phyloP scores from a whole-genome alignment of 2,329 filamentous ascomycete genomes.

The Pseudonectria buxi region DNA sequence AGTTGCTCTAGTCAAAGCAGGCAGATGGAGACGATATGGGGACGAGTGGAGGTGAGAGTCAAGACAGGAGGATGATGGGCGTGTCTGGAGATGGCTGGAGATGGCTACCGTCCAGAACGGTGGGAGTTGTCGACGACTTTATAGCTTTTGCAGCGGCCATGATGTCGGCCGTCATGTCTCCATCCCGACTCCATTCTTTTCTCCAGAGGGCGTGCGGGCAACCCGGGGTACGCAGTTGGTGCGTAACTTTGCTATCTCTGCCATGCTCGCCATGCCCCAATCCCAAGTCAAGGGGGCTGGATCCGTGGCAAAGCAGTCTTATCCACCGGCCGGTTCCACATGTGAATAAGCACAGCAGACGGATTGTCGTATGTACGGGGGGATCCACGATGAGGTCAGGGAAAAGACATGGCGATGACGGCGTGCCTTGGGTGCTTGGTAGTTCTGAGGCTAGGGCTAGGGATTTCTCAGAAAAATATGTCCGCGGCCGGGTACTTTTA shows the following conservation, averaged over 20 bases:
- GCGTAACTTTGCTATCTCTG: too few species aligned
- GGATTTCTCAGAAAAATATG: too few species aligned
- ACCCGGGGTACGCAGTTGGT: too few species aligned
- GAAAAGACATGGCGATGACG: neutral
- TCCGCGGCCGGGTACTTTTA: too few species aligned
- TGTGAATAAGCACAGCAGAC: conserved; percentile 5
- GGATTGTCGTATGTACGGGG: too few species aligned
- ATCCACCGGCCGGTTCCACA: conserved; percentile 21
- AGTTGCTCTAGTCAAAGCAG: neutral
- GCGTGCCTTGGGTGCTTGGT: too few species aligned
- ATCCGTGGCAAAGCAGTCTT: conserved; percentile 18
- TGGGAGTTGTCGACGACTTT: conserved; percentile 27
- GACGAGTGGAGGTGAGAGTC: too few species aligned
- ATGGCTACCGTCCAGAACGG: conserved; percentile 35
- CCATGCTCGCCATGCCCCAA: conserved; percentile 10
- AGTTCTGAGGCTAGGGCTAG: too few species aligned
- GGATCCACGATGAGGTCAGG: neutral
- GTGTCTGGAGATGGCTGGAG: conserved; percentile 9
- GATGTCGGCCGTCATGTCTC: conserved; percentile 2
- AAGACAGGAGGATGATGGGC: conserved; percentile 8
- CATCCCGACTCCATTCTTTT: neutral
- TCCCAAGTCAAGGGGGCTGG: conserved; percentile 18
- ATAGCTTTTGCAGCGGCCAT: conserved; percentile 20
- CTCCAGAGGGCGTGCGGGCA: neutral
- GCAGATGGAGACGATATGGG: neutral